Evolutionary conservation across 495 filamentous ascomycete genomes (phyloP).

Genomic region (Hypomontagnella monticulosa): DNA sequence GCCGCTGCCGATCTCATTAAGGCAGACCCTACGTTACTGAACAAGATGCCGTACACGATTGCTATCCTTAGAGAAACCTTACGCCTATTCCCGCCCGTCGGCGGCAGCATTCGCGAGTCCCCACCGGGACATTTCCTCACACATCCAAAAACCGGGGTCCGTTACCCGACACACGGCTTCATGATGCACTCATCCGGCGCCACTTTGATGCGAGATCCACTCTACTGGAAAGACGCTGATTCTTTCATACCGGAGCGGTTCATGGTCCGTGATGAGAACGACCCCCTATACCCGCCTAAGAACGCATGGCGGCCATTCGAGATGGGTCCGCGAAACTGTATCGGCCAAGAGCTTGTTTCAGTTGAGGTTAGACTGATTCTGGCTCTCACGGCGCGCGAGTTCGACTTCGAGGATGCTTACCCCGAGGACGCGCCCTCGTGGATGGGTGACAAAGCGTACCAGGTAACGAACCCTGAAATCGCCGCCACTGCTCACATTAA

Average conservation of each 20-base stretch:
- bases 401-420: conserved; percentile 28
- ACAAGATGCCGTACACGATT: conserved; percentile 54
- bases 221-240: conserved; percentile 45
- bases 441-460: conserved; percentile 35
- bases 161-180: conserved; percentile 49
- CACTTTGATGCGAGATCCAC: conserved; percentile 40
- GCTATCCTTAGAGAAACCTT: conserved; percentile 63
- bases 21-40: conserved; percentile 50
- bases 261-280: conserved; percentile 37
- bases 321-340: conserved; percentile 59
- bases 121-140: conserved; percentile 47
- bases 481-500: conserved; percentile 27
- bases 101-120: conserved; percentile 46
- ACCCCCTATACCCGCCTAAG: conserved; percentile 41
- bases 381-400: conserved; percentile 45
- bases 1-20: conserved; percentile 38
- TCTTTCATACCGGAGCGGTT: conserved; percentile 59
- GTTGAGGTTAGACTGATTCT: conserved; percentile 55
- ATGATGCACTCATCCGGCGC: conserved; percentile 45
- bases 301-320: conserved; percentile 59
- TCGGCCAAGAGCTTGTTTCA: conserved; percentile 60
- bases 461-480: conserved; percentile 15
- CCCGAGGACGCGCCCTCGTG: conserved; percentile 24
- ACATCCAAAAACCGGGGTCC: conserved; percentile 38
- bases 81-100: conserved; percentile 54